Conservation (phyloP, 2,329 filamentous ascomycete genomes). For the Aspergillus bombycis region DNA sequence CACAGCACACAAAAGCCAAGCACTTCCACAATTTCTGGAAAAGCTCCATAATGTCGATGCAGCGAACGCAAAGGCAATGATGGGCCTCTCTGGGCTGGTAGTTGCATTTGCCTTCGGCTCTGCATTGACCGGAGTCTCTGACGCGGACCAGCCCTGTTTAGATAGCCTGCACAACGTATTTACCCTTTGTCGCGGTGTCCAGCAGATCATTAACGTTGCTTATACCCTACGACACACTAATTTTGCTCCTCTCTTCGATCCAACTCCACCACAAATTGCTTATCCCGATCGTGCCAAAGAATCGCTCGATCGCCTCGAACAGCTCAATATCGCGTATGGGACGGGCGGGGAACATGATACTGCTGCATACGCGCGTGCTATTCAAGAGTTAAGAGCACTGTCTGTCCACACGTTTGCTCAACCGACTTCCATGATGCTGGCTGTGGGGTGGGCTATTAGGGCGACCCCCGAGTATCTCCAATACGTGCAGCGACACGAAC, state of each 20-base stretch:
- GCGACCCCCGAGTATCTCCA: slow-evolving; percentile 17
- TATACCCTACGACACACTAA: neutral
- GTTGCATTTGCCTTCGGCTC: slow-evolving; percentile 28
- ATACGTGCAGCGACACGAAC: slow-evolving; percentile 15
- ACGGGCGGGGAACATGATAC: neutral
- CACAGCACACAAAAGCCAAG: slow-evolving; percentile 21
- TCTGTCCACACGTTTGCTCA: neutral
- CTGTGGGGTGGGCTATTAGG: slow-evolving; percentile 27
- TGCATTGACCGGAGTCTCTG: slow-evolving; percentile 12
- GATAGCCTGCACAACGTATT: slow-evolving; percentile 10
- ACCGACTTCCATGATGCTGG: slow-evolving; percentile 5
- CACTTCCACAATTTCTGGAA: slow-evolving; percentile 5
- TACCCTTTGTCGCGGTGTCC: slow-evolving; percentile 10
- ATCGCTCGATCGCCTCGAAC: neutral
- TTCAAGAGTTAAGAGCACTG: neutral
- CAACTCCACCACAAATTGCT: neutral
- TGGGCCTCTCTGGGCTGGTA: slow-evolving; percentile 13
- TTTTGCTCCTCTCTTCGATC: neutral
- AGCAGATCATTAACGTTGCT: slow-evolving; percentile 4
- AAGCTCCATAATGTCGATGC: neutral
- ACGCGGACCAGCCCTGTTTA: slow-evolving; percentile 5
- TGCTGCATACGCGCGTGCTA: neutral
- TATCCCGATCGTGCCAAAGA: neutral
- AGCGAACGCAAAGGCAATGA: neutral
- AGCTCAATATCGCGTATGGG: neutral